Base-by-base conservation (phyloP, 257 asterid genomes). In the Prunella vulgaris region DNA sequence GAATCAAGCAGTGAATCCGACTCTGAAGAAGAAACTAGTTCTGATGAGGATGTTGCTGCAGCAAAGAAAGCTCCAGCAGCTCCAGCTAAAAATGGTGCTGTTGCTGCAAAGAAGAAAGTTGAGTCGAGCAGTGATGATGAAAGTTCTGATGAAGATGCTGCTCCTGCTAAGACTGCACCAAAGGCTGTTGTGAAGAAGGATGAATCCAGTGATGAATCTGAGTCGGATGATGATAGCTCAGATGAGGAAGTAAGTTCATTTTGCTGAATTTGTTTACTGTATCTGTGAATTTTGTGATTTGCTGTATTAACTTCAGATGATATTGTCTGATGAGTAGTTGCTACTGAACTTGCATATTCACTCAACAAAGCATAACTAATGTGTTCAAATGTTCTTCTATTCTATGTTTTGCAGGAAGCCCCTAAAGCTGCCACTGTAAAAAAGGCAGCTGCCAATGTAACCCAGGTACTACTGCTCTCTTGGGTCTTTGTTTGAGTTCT, bases 1-100 rank as follows among this genome's bases (percentile, higher is more conserved):
- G 54, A 48, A 5, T 46, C 53, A 0, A 48, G 54, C 54, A 48
- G 54, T 17, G 65, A 74, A n/a, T 60, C 74, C 2, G 74, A 68
- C 1, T 74, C 78, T 38, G 59, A 68, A 1, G 84, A 75, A 28
- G 88, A 81, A 3, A 62, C 75, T 37, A 64, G 76, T 54, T 79
- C 89, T 9, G 89, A 81, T 14, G 84, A 83, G 46, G 84, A 81
- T 21, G 78, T 51, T 38, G 30, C 74, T 20, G 73, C 63, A 3
- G 46, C 73, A 30, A 80, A 84, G 83, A 78, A 78, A 27, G 54
- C 63, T 52, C 27, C 68, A 40, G 79, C 68, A 32, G 57, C 60
- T 27, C 37, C 49, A 0, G 42, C 78, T 10, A 80, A 77, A 48
- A 79, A 44, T 1, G 60, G 60, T 7, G 82, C 17, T 2, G 64